Conservation (phyloP, 495 filamentous ascomycete species). For the Annulohypoxylon bovei region DNA sequence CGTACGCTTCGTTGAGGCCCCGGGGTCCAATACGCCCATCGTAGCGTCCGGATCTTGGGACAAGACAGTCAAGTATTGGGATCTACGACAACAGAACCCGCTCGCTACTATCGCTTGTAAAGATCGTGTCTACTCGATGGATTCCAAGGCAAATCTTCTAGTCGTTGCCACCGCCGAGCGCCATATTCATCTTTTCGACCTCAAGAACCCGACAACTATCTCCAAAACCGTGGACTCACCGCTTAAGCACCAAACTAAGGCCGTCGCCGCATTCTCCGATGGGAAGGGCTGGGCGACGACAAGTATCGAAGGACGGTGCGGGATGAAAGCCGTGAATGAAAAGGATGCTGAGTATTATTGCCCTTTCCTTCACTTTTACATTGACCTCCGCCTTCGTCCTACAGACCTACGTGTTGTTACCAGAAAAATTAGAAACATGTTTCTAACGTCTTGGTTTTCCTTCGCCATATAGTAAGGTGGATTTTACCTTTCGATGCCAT, state of each 20-base stretch:
- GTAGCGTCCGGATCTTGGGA: conserved; percentile 95
- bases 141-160: conserved; percentile 80
- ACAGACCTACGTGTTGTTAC: too few species aligned
- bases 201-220: conserved; percentile 81
- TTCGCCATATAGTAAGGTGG: conserved; percentile 59
- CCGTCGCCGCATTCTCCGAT: conserved; percentile 90
- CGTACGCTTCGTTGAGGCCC: conserved; percentile 77
- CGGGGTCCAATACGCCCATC: conserved; percentile 64
- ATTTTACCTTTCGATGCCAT: conserved; percentile 98
- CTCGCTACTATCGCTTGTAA: conserved; percentile 72
- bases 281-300: conserved; percentile 88
- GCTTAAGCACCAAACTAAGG: conserved; percentile 93
- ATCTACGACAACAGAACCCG: conserved; percentile 71
- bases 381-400: background rate
- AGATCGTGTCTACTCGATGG: conserved; percentile 91
- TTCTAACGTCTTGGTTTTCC: background rate
- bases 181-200: conserved; percentile 89
- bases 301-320: conserved; percentile 90
- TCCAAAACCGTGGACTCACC: conserved; percentile 90
- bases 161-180: conserved; percentile 93
- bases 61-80: conserved; percentile 96
- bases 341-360: conserved; percentile 72
- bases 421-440: too few species aligned
- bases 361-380: conserved; percentile 21
- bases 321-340: conserved; percentile 91